Conservation (phyloP, 345 rosid species). For the Gossypium mustelinum region DNA sequence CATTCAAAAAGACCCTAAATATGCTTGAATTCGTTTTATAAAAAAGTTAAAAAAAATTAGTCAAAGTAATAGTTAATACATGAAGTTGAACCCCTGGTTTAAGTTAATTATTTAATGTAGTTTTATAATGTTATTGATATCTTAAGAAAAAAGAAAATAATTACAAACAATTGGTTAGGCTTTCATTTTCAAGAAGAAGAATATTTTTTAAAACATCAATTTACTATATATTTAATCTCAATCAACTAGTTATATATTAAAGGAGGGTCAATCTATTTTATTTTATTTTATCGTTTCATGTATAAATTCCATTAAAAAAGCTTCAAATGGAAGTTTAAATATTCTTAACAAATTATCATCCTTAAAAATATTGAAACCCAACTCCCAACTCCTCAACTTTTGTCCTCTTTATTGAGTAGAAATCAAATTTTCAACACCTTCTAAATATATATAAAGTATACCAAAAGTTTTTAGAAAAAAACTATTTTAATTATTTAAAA, state of each 20-base stretch:
- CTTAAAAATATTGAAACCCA: background rate
- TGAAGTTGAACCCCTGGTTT: too few relatives aligned
- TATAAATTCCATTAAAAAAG: background rate
- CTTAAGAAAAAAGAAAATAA: background rate
- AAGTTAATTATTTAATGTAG: too few relatives aligned
- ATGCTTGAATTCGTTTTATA: background rate
- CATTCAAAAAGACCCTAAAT: background rate
- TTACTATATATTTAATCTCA: background rate
- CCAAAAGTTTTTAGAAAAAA: background rate
- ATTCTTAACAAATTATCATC: background rate
- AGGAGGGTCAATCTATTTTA: background rate
- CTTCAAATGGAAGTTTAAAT: background rate
- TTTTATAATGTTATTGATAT: too few relatives aligned
- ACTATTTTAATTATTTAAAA: too few relatives aligned
- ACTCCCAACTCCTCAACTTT: background rate
- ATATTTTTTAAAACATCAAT: background rate
- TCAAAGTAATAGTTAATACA: too few relatives aligned
- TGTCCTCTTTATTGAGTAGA: background rate
- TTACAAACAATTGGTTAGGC: slow-evolving; percentile 19
- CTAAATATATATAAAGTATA: background rate
- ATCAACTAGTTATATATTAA: background rate
- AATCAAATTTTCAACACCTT: background rate
- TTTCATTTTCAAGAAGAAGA: slow-evolving; percentile 19
- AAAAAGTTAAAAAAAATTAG: too few relatives aligned
- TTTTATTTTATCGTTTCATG: background rate